A percentile compares a stretch with the other conserved stretches of the same genome.
These are phyloP conservation scores for Neofusicoccum kwambonambiense DNA, from an alignment of 2,329 filamentous ascomycete genomes.

Conservation along the genomic window DNA sequence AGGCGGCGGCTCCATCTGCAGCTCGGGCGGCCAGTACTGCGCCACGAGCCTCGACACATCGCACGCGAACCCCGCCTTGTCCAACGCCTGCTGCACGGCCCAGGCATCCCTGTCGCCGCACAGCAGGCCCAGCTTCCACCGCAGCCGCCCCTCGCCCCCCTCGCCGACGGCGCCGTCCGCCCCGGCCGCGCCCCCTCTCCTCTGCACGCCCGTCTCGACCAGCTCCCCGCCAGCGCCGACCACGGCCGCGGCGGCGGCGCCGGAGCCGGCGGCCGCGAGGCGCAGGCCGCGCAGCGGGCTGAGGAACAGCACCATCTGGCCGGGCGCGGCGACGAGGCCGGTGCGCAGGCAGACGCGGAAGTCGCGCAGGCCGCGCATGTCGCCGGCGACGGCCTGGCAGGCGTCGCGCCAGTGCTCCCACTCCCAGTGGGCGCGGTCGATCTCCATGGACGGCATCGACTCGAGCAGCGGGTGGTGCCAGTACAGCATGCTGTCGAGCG, in stretches of 20 bases:
- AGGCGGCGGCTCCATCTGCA: neutral
- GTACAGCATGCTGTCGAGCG: conserved; percentile 7
- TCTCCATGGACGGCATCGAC: neutral
- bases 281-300: neutral
- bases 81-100: conserved; percentile 11
- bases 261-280: neutral
- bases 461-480: conserved; percentile 11
- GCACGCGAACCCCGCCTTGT: neutral
- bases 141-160: neutral
- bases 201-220: neutral
- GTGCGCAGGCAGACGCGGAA: conserved; percentile 1
- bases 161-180: neutral
- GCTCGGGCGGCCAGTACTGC: neutral
- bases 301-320: conserved; percentile 1
- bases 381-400: neutral
- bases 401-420: conserved; percentile 10
- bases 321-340: neutral
- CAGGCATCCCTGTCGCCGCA: neutral
- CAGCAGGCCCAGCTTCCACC: neutral
- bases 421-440: conserved; percentile 5
- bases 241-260: neutral
- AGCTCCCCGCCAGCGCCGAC: neutral
- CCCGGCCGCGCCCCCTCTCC: neutral
- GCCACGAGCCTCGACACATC: conserved; percentile 6
- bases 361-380: conserved; percentile 4